A percentile compares a stretch with the other conserved stretches of the same genome.
Evolutionary conservation across 495 filamentous ascomycete genomes (phyloP).

Genomic region (Aspergillus carlsbadensis): DNA sequence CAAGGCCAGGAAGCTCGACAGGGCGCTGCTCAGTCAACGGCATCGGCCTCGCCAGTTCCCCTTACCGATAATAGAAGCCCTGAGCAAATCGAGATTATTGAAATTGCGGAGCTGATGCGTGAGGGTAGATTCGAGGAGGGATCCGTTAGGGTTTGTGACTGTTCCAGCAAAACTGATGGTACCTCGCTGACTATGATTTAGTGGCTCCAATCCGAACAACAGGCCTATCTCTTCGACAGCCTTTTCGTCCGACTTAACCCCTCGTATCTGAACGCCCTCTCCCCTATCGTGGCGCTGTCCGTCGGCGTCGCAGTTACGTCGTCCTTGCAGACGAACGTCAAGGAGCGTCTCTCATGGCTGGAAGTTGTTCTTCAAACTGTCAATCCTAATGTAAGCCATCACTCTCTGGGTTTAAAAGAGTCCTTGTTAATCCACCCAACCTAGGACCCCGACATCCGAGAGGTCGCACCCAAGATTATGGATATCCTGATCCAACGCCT

Average conservation of each 20-base stretch:
- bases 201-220: constrained; percentile 82
- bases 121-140: constrained; percentile 69
- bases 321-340: constrained; percentile 61
- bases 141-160: constrained; percentile 55
- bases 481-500: constrained; percentile 68
- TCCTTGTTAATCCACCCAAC: constrained; percentile 1
- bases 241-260: constrained; percentile 76
- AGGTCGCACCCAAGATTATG: constrained; percentile 65
- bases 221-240: constrained; percentile 75
- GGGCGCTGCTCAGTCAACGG: neutral
- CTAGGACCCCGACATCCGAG: constrained; percentile 73
- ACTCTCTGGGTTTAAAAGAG: neutral
- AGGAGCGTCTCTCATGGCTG: constrained; percentile 74
- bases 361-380: constrained; percentile 64
- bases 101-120: constrained; percentile 64
- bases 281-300: constrained; percentile 76
- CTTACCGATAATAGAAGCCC: constrained; percentile 45
- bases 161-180: neutral
- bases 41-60: constrained; percentile 26
- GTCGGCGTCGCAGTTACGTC: constrained; percentile 78
- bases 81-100: constrained; percentile 63
- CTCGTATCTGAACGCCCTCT: constrained; percentile 62
- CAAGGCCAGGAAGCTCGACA: constrained; percentile 1
- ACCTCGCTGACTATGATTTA: constrained; percentile 30
- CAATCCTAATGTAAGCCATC: constrained; percentile 45